Base-by-base conservation (phyloP, 768 basidiomycete species). In the Mycena maculata region DNA sequence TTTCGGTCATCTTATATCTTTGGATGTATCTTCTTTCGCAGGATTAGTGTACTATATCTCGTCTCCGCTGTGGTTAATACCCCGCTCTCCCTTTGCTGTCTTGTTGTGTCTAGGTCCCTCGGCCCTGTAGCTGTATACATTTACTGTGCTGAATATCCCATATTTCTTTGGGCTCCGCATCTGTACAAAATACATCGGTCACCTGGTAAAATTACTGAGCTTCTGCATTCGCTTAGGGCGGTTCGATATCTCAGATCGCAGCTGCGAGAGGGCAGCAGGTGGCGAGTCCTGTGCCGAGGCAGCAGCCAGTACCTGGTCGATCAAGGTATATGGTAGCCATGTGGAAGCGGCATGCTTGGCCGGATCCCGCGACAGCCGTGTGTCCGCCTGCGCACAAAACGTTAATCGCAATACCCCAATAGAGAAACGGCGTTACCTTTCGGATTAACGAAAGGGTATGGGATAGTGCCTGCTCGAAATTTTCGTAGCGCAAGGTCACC, bases 261-360 rank as follows among this genome's bases (percentile, higher is more conserved):
- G 78, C 66, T 86, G 84, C 33, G 82, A 76, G 50, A 89, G 81
- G 45, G 82, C 82, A 15, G 84, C 63, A 23, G 87, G 85, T 55
- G 87, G 75, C 39, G 83, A 82, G 38, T 83, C 81, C 71, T 87
- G 84, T 10, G 84, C 78, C 64, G 85, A 84, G 12, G 90, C 87
- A 16, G 90, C 89, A 25, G 84, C 83, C 30, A 95, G 83, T 38
- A 95, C 90, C 77, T 94, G 91, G 77, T 96, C 94, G 68, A 96
- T 86, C 60, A 95, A 84, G 53, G 88, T 87, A 74, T 95, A 95
- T 16, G 94, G 94, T 41, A 95, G 81, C 91, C 93, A 95, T 5
- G 91, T 91, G 58, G 85, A 75, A 36, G 84, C 86, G 3, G 92
- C 86, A 41, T 83, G 82, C 73, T 83, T 87, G 30, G 84, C 83